These are phyloP conservation scores for Lasiodiplodia sp. DNA, from an alignment of 2,329 filamentous ascomycete genomes.

Conservation along the genomic window DNA sequence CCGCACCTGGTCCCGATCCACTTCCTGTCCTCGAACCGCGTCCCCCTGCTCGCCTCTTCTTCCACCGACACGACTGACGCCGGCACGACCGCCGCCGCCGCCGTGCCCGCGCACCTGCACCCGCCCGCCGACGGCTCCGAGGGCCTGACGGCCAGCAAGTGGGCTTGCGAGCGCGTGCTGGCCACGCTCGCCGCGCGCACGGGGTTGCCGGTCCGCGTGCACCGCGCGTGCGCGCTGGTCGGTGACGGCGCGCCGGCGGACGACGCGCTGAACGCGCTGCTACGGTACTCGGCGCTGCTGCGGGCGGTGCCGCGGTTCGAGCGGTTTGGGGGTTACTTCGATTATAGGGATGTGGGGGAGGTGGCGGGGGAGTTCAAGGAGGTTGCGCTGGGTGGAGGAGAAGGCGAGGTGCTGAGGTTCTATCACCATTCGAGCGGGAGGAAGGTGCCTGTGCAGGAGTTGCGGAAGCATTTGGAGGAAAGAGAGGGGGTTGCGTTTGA, in stretches of 20 bases:
- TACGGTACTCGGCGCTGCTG: slow-evolving; percentile 30
- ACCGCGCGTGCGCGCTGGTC: slow-evolving; percentile 30
- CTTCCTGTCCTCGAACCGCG: slow-evolving; percentile 32
- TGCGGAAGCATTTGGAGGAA: too few relatives aligned
- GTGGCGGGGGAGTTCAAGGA: neutral
- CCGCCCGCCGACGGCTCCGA: slow-evolving; percentile 10
- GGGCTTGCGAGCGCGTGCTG: slow-evolving; percentile 31
- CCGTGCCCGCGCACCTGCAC: neutral
- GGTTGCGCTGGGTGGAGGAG: neutral
- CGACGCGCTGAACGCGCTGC: slow-evolving; percentile 30
- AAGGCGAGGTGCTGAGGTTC: neutral
- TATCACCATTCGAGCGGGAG: neutral
- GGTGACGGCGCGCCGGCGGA: slow-evolving; percentile 31
- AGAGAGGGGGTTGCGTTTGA: too few relatives aligned
- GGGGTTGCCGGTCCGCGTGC: neutral
- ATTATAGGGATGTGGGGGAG: neutral
- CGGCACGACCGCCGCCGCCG: too few relatives aligned
- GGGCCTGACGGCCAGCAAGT: slow-evolving; percentile 31
- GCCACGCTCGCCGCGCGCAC: slow-evolving; percentile 26
- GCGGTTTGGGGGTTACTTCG: neutral
- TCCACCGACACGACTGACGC: too few relatives aligned
- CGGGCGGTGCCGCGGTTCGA: slow-evolving; percentile 30
- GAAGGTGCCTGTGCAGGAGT: neutral
- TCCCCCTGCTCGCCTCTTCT: slow-evolving; percentile 25
- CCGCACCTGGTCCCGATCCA: slow-evolving; percentile 32